Base-by-base conservation (phyloP, 2,329 filamentous ascomycete genomes). In the Rutstroemia sp. region DNA sequence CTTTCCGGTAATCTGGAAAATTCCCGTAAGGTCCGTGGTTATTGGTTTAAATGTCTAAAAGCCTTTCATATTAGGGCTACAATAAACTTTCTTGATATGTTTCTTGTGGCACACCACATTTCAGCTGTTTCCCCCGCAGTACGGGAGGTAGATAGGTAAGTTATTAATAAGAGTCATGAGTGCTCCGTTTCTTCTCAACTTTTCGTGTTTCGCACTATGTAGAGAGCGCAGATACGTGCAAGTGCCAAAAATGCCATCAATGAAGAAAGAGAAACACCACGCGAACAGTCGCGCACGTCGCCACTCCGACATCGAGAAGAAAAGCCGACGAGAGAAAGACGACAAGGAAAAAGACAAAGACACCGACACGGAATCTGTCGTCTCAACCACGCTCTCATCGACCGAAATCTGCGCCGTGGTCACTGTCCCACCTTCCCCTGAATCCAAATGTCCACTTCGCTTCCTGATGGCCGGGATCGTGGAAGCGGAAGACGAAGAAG, bases 191-290 rank as follows among this genome's bases (percentile, higher is more conserved):
- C 30, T 34, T 34, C 30, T 34, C 12, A 4, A 9, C 9, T 34
- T 34, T 34, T 34, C 14, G 5, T 10, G 3, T 34, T 34, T 34
- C 30, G 30, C 30, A 12, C 14, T 1, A 34, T 10, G 30, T 14
- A 34, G 30, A 10, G 1, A 50, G 59, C 57, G 47, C 60, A 48
- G 48, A 58, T 30, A 27, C 27, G 61, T 27, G 52, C 58, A 8
- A 59, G 39, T 51, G 47, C 59, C 51, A 49, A 45, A 45, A 23
- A 65, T 67, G 64, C 45, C 63, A 40, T 57, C 60, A 9, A 62
- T 23, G 19, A 62, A 64, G 54, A 66, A 63, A 62, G 61, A 65
- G 58, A 66, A 63, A 51, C 60, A 65, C 40, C 61, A 62, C 46
- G 45, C 62, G 6, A 65, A 66, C 23, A 62, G 57, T 51, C 59